Evolutionary conservation across 495 filamentous ascomycete genomes (phyloP).

Genomic region (Xylaria nigripes): DNA sequence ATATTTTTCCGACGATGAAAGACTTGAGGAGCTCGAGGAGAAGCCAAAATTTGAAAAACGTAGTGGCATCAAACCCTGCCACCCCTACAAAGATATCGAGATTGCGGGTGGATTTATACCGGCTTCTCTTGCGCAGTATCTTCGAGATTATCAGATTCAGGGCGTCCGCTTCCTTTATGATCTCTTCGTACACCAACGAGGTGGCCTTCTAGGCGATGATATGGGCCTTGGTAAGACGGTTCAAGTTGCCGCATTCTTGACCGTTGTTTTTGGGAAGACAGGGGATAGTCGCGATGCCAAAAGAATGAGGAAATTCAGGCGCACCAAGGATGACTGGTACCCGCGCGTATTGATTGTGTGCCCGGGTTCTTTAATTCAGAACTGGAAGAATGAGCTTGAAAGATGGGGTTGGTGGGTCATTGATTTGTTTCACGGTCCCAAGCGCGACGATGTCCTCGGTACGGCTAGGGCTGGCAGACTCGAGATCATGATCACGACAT

Average conservation of each 20-base stretch:
- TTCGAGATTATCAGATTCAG: conserved; percentile 84
- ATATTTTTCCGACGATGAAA: conserved; percentile 81
- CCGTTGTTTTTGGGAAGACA: conserved; percentile 89
- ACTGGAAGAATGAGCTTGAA: conserved; percentile 79
- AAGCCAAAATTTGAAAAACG: conserved; percentile 56
- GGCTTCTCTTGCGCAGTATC: conserved; percentile 83
- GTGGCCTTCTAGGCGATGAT: conserved; percentile 86
- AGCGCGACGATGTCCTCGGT: conserved; percentile 63
- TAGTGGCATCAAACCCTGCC: conserved; percentile 48
- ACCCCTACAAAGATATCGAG: conserved; percentile 65
- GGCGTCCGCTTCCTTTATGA: conserved; percentile 83
- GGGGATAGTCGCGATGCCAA: conserved; percentile 83
- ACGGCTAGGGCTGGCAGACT: conserved; percentile 66
- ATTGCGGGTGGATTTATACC: conserved; percentile 79
- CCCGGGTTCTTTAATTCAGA: conserved; percentile 78
- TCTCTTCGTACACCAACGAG: conserved; percentile 84
- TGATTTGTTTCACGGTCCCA: conserved; percentile 70
- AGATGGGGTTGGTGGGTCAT: conserved; percentile 96
- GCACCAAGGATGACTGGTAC: conserved; percentile 61
- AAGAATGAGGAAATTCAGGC: conserved; percentile 83
- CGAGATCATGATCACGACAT: conserved; percentile 92
- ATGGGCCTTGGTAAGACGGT: conserved; percentile 98
- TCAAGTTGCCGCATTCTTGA: conserved; percentile 91
- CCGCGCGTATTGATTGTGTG: conserved; percentile 80
- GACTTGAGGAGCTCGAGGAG: conserved; percentile 53